Percentiles rank a stretch among this genome's conserved stretches.
Evolutionary conservation across 2,329 filamentous ascomycete species (phyloP).

Genomic region (Alternaria infectoria): DNA sequence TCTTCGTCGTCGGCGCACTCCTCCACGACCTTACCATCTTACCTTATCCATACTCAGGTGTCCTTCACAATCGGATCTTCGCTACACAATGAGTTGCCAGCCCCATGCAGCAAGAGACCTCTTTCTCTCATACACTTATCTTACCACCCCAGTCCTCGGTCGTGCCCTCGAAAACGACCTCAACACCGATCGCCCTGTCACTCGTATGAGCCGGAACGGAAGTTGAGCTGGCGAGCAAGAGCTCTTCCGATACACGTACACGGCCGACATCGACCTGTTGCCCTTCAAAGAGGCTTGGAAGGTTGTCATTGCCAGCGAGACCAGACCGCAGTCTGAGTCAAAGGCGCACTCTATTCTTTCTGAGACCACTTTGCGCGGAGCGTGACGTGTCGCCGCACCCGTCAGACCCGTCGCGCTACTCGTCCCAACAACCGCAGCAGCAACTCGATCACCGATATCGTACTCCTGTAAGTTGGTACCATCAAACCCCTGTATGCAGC

Average conservation of each 20-base stretch:
- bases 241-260: background rate
- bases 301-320: no score
- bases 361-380: constrained; percentile 47
- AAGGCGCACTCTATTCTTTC: no score
- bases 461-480: background rate
- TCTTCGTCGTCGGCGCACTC: background rate
- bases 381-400: constrained; percentile 63
- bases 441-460: constrained; percentile 40
- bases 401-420: constrained; percentile 63
- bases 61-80: background rate
- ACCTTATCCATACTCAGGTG: background rate
- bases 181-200: constrained; percentile 78
- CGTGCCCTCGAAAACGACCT: constrained; percentile 97
- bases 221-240: background rate
- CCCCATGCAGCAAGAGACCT: constrained; percentile 74
- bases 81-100: background rate
- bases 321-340: no score
- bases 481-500: background rate
- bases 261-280: constrained; percentile 46
- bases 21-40: background rate
- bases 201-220: background rate
- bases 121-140: constrained; percentile 66
- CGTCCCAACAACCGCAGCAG: constrained; percentile 61
- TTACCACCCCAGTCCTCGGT: constrained; percentile 80
- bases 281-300: no score